A percentile compares a stretch with the other conserved stretches of the same genome.
Conservation (phyloP, 768 basidiomycete genomes). For the Hygrophorus russula region DNA sequence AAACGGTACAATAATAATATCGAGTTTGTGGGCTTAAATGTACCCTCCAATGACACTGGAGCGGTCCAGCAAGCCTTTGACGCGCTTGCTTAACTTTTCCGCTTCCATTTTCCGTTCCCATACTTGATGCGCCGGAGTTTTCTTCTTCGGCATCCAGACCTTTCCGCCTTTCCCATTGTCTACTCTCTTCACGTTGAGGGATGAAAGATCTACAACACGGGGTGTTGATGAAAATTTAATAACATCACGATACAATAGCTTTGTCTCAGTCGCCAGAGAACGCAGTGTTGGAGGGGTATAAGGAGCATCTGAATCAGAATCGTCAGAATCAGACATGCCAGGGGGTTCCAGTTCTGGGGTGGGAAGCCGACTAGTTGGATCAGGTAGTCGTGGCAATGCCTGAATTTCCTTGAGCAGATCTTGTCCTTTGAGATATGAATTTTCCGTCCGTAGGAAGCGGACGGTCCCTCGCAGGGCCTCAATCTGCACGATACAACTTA, state of each 20-base stretch:
- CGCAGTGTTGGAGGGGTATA: constrained; percentile 36
- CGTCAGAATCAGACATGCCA: constrained; percentile 55
- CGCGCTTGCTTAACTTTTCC: constrained; percentile 55
- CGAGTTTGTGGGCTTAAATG: neutral
- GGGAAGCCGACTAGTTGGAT: constrained; percentile 32
- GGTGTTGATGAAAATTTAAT: constrained; percentile 77
- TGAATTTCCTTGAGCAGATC: constrained; percentile 81
- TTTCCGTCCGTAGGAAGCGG: constrained; percentile 87
- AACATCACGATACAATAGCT: constrained; percentile 80
- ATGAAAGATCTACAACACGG: constrained; percentile 76
- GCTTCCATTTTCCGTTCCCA: constrained; percentile 67
- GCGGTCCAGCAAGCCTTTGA: constrained; percentile 61
- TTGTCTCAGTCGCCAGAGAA: constrained; percentile 72
- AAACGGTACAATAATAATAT: neutral
- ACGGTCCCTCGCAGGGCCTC: constrained; percentile 87
- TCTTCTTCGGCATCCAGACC: constrained; percentile 74
- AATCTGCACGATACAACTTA: constrained; percentile 36
- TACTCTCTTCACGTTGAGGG: constrained; percentile 36
- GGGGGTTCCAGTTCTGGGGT: constrained; percentile 65
- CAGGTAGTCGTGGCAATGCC: constrained; percentile 54
- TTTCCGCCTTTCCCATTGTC: constrained; percentile 36
- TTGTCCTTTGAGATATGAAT: constrained; percentile 87
- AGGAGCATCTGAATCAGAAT: constrained; percentile 32
- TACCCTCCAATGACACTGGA: constrained; percentile 30
- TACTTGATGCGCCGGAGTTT: constrained; percentile 74